Percentiles rank a stretch among this genome's conserved stretches.
phyloP scores from a whole-genome alignment of 2,329 filamentous ascomycete genomes.

The Macroventuria anomochaeta region DNA sequence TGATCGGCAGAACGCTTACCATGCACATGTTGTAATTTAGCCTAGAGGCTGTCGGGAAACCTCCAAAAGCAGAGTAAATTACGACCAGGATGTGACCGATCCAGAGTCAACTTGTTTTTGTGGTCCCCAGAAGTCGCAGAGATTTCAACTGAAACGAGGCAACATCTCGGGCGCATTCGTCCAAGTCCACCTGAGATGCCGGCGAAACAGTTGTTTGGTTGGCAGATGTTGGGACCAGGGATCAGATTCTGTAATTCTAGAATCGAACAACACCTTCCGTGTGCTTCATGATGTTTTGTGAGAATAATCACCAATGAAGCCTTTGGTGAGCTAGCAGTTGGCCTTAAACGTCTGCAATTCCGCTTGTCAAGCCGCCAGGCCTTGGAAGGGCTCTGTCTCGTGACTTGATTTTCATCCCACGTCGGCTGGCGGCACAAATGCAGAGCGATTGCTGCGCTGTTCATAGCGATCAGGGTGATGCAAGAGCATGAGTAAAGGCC shows the following conservation, averaged over 20 bases:
- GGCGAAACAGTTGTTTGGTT: constrained; percentile 13
- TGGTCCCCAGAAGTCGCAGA: constrained; percentile 26
- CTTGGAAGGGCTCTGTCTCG: constrained; percentile 33
- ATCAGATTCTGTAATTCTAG: constrained; percentile 15
- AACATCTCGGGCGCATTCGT: constrained; percentile 21
- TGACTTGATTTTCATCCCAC: constrained; percentile 7
- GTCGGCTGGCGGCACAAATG: constrained; percentile 1
- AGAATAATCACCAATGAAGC: constrained; percentile 23
- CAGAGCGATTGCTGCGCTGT: neutral
- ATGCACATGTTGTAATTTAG: constrained; percentile 36
- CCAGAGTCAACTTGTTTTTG: constrained; percentile 15
- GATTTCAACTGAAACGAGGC: constrained; percentile 30
- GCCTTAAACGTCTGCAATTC: constrained; percentile 30
- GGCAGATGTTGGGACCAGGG: constrained; percentile 3
- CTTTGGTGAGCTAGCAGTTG: constrained; percentile 36
- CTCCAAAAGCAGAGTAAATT: constrained; percentile 42
- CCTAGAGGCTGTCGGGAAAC: constrained; percentile 15
- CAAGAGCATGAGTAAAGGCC: constrained; percentile 4
- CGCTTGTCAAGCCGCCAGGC: constrained; percentile 19
- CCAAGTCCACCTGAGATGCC: constrained; percentile 5
- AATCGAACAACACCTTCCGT: constrained; percentile 5
- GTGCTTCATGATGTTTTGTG: neutral
- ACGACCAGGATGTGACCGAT: constrained; percentile 32
- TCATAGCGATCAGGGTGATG: constrained; percentile 6
- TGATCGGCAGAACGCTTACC: constrained; percentile 39